phyloP scores from a whole-genome alignment of 1,139 yeast species.

The Hanseniaspora sp. region DNA sequence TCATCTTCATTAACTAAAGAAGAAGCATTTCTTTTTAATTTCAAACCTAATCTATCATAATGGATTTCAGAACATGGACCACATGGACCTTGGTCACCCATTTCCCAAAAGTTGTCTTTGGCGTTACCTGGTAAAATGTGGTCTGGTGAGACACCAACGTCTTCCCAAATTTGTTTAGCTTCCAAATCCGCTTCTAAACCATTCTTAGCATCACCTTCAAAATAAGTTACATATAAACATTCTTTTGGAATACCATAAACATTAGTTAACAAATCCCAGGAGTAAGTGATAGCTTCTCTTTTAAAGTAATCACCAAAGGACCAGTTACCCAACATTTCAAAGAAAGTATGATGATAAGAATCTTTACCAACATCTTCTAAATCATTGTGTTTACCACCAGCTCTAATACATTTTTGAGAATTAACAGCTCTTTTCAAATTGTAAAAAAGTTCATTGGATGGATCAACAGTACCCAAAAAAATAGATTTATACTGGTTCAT shows the following conservation, averaged over 20 bases:
- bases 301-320: conserved; percentile 98
- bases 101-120: conserved; percentile 96
- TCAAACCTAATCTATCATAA: conserved; percentile 79
- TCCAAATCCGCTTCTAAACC: conserved; percentile 92
- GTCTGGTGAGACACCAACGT: conserved; percentile 79
- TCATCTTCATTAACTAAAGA: conserved; percentile 86
- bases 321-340: conserved; percentile 99
- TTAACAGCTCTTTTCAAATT: conserved; percentile 78
- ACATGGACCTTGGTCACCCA: conserved; percentile 99
- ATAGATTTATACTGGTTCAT: conserved; percentile 98
- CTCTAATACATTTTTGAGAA: conserved; percentile 97
- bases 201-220: conserved; percentile 75
- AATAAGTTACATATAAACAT: conserved; percentile 86
- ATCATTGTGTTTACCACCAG: conserved; percentile 98
- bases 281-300: conserved; percentile 74
- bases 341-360: conserved; percentile 94
- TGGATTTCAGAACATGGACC: conserved; percentile 98
- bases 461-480: conserved; percentile 93
- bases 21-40: conserved; percentile 79
- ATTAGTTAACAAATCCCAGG: conserved; percentile 83
- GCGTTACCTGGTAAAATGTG: conserved; percentile 87
- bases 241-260: conserved; percentile 69
- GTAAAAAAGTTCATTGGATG: conserved; percentile 67
- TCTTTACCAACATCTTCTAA: conserved; percentile 97
- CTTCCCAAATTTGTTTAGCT: conserved; percentile 78